A percentile compares a stretch with the other conserved stretches of the same genome.
Conservation (phyloP, 352 stramenopile genomes). For the Phytophthora cactorum region DNA sequence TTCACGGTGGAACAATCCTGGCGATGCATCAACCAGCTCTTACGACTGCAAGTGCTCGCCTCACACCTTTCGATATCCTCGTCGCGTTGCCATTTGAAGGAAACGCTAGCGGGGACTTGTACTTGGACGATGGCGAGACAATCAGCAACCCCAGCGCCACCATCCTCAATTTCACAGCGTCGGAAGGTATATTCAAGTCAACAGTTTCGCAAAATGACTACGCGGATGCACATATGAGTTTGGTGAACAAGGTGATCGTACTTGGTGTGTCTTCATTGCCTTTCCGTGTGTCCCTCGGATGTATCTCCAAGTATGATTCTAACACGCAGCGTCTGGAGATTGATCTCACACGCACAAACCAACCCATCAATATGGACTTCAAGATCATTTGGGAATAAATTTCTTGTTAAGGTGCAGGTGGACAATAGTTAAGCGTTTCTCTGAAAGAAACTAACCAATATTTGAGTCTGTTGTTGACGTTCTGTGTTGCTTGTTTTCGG, state of each 20-base stretch:
- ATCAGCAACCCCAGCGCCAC: conserved; percentile 39
- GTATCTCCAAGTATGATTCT: conserved; percentile 36
- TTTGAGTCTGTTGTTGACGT: too few relatives aligned
- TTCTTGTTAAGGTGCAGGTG: not conserved
- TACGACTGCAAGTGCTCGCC: conserved; percentile 50
- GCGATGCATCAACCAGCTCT: conserved; percentile 57
- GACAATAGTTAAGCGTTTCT: not conserved
- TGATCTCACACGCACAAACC: conserved; percentile 21
- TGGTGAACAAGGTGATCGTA: conserved; percentile 42
- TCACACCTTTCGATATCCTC: conserved; percentile 58
- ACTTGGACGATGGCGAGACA: conserved; percentile 60
- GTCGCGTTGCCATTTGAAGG: conserved; percentile 37
- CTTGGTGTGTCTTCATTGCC: conserved; percentile 31
- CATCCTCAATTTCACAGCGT: conserved; percentile 42
- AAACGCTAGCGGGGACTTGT: conserved; percentile 47
- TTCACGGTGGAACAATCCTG: conserved; percentile 59
- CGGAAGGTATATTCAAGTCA: conserved; percentile 20
- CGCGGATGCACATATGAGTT: conserved; percentile 10
- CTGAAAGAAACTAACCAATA: too few relatives aligned
- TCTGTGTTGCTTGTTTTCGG: too few relatives aligned
- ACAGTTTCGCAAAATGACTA: conserved; percentile 32
- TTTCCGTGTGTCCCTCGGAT: conserved; percentile 32
- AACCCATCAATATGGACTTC: conserved; percentile 39
- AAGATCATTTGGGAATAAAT: conserved; percentile 33
- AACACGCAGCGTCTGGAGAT: conserved; percentile 39